Percentiles rank a stretch among this genome's conserved stretches.
These are phyloP conservation scores for Anastatica hierochuntica DNA, from an alignment of 345 rosid genomes.

Conservation along the genomic window DNA sequence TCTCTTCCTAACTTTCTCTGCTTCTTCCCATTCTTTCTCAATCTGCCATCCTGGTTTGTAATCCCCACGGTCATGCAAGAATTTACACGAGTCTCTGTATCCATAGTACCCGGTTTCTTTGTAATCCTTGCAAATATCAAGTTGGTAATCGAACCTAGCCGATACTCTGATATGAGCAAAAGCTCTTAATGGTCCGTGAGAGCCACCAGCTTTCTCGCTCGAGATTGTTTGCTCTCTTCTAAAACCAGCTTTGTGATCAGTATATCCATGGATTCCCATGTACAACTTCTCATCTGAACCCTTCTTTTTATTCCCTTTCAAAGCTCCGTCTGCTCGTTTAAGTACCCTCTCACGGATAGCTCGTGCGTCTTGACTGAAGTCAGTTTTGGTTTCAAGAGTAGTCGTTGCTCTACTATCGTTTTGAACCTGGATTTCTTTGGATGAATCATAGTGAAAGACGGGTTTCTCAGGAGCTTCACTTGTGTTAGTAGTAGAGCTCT, in stretches of 20 bases:
- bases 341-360: conserved; percentile 82
- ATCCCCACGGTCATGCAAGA: conserved; percentile 91
- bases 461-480: conserved; percentile 27
- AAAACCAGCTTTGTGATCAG: conserved; percentile 88
- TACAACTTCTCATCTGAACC: conserved; percentile 54
- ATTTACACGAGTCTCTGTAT: conserved; percentile 81
- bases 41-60: conserved; percentile 89
- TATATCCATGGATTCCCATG: conserved; percentile 68
- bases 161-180: conserved; percentile 88
- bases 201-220: conserved; percentile 90
- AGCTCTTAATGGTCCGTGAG: conserved; percentile 90
- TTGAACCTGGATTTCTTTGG: conserved; percentile 80
- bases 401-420: conserved; percentile 77
- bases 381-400: conserved; percentile 80
- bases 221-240: conserved; percentile 80
- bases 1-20: conserved; percentile 73
- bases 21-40: conserved; percentile 90
- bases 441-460: conserved; percentile 67
- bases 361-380: conserved; percentile 62
- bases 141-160: conserved; percentile 88
- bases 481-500: conserved; percentile 15
- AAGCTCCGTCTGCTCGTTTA: conserved; percentile 50
- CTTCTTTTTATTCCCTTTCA: conserved; percentile 45
- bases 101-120: conserved; percentile 95
- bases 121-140: conserved; percentile 86